phyloP scores from a whole-genome alignment of 345 rosid species.

The Heritiera littoralis region DNA sequence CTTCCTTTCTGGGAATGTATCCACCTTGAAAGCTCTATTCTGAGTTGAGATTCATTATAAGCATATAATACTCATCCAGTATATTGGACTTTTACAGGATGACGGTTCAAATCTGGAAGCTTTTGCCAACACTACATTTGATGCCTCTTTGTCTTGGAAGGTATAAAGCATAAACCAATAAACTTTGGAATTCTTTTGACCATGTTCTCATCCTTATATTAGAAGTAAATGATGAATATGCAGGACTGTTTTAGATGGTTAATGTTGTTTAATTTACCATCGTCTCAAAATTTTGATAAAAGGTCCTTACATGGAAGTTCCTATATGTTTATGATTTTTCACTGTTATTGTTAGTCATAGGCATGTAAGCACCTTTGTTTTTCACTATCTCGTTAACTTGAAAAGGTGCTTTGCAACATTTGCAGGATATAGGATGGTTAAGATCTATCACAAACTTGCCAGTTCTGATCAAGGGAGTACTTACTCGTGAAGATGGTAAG shows the following conservation, averaged over 20 bases:
- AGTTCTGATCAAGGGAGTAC: slow-evolving; percentile 69
- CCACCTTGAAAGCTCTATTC: slow-evolving; percentile 2
- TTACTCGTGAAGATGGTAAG: slow-evolving; percentile 84
- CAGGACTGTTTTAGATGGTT: background rate
- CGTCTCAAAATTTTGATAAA: background rate
- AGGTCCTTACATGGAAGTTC: background rate
- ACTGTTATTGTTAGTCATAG: background rate
- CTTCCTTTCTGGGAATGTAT: background rate
- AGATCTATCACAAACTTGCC: slow-evolving; percentile 79
- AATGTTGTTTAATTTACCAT: background rate
- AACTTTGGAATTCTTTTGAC: background rate
- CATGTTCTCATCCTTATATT: background rate
- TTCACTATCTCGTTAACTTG: background rate
- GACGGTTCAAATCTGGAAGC: slow-evolving; percentile 63
- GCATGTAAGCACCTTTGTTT: background rate
- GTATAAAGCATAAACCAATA: slow-evolving; percentile 31
- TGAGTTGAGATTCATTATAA: background rate
- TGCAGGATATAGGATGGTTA: slow-evolving; percentile 81
- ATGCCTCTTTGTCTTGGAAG: slow-evolving; percentile 80
- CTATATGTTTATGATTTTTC: background rate
- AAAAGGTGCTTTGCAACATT: slow-evolving; percentile 6
- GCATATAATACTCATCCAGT: background rate
- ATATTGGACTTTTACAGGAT: slow-evolving; percentile 38
- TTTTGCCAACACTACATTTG: slow-evolving; percentile 41
- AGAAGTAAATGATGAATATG: background rate